phyloP scores from a whole-genome alignment of 2,329 filamentous ascomycete species.

The Pyricularia sp. region DNA sequence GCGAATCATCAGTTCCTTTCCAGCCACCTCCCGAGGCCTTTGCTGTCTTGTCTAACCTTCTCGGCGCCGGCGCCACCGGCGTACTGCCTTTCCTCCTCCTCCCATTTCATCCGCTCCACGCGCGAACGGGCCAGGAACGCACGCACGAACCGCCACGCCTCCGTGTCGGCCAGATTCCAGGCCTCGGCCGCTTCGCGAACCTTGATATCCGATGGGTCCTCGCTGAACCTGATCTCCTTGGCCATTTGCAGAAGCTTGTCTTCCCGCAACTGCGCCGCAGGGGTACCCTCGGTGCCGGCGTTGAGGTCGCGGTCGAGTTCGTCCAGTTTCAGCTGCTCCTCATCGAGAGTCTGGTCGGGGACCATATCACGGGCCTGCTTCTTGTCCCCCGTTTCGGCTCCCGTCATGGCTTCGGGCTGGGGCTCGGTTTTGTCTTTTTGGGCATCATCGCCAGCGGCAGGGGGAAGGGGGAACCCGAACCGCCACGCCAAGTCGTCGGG shows the following conservation, averaged over 20 bases:
- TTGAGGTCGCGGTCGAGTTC: slow-evolving; percentile 27
- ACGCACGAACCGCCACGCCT: slow-evolving; percentile 63
- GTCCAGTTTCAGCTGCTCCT: slow-evolving; percentile 20
- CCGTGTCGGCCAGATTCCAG: slow-evolving; percentile 60
- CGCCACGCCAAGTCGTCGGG: slow-evolving; percentile 74
- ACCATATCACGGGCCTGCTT: background rate
- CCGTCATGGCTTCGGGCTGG: slow-evolving; percentile 28
- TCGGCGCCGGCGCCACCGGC: slow-evolving; percentile 46
- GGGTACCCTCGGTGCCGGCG: slow-evolving; percentile 23
- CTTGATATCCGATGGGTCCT: slow-evolving; percentile 28
- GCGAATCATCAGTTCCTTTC: background rate
- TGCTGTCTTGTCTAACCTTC: slow-evolving; percentile 21
- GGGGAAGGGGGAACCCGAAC: slow-evolving; percentile 63
- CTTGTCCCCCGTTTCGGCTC: slow-evolving; percentile 20
- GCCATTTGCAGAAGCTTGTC: slow-evolving; percentile 33
- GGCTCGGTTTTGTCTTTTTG: slow-evolving; percentile 45
- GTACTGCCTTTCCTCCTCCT: slow-evolving; percentile 54
- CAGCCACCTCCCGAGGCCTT: background rate
- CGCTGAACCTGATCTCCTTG: slow-evolving; percentile 29
- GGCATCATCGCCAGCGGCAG: slow-evolving; percentile 30
- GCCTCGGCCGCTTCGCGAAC: slow-evolving; percentile 46
- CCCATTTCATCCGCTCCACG: slow-evolving; percentile 55
- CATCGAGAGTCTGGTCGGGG: slow-evolving; percentile 26
- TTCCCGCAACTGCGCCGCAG: slow-evolving; percentile 23
- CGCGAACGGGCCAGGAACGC: slow-evolving; percentile 51